Evolutionary conservation across 371 early-diverging fungal species (phyloP).

Genomic region (Sporodiniella umbellata): DNA sequence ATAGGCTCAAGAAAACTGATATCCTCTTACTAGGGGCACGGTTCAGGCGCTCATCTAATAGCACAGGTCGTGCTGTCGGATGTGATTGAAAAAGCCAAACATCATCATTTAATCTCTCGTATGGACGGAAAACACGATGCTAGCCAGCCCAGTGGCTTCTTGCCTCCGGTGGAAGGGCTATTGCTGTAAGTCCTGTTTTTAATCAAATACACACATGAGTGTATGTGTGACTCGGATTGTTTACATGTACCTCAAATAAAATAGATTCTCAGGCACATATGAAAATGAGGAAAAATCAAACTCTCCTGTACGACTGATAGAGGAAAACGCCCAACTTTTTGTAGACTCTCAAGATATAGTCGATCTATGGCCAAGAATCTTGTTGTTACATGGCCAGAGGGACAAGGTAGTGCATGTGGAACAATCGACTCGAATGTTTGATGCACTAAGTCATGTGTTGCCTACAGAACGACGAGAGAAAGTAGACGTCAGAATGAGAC

Average conservation of each 20-base stretch:
- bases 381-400: constrained; percentile 47
- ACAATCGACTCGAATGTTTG: constrained; percentile 43
- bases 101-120: constrained; percentile 9
- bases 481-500: constrained; percentile 40
- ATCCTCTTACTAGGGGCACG: constrained; percentile 39
- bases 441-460: constrained; percentile 32
- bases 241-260: no score
- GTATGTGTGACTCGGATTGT: neutral
- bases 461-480: constrained; percentile 34
- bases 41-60: constrained; percentile 49
- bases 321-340: constrained; percentile 22
- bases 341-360: constrained; percentile 24
- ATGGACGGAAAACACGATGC: constrained; percentile 23
- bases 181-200: constrained; percentile 36
- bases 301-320: constrained; percentile 37
- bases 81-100: constrained; percentile 29
- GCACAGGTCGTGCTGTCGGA: constrained; percentile 39
- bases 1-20: neutral
- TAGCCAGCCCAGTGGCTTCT: constrained; percentile 20
- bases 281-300: constrained; percentile 24
- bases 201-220: neutral
- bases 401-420: constrained; percentile 37
- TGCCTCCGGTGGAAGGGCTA: constrained; percentile 53
- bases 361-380: constrained; percentile 34
- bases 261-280: constrained; percentile 59